These are phyloP conservation scores for Millerozyma acaciae DNA, from an alignment of 805 yeast genomes.

Conservation along the genomic window DNA sequence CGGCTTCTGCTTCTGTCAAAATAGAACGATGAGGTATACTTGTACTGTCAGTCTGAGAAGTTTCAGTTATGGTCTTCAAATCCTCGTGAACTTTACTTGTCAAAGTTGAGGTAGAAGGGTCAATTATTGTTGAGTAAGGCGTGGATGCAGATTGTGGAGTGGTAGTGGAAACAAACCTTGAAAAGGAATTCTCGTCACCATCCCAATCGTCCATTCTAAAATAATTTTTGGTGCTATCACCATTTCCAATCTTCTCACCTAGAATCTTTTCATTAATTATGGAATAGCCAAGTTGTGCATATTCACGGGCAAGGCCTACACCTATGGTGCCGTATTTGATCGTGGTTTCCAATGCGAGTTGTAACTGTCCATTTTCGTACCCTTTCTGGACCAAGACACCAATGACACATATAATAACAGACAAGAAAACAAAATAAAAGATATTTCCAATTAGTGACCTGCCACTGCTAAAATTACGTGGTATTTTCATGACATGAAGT, in stretches of 20 bases:
- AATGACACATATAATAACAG: slow-evolving; percentile 26
- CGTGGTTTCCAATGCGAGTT: slow-evolving; percentile 17
- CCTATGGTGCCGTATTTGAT: slow-evolving; percentile 8
- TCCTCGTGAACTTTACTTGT: neutral
- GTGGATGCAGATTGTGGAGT: neutral
- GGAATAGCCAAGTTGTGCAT: slow-evolving; percentile 16
- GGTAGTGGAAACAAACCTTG: neutral
- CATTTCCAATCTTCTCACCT: slow-evolving; percentile 20
- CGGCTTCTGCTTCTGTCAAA: neutral
- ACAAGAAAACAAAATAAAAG: slow-evolving; percentile 31
- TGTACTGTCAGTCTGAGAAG: neutral
- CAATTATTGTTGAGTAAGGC: no score
- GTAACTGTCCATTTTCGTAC: slow-evolving; percentile 33
- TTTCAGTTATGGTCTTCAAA: neutral
- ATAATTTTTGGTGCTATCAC: slow-evolving; percentile 17
- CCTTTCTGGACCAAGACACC: slow-evolving; percentile 33
- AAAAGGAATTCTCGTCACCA: slow-evolving; percentile 4
- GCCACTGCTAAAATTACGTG: slow-evolving; percentile 44
- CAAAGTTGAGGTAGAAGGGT: no score
- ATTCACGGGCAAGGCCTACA: slow-evolving; percentile 16
- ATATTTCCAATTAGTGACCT: slow-evolving; percentile 34
- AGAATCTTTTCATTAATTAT: slow-evolving; percentile 26
- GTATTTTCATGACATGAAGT: slow-evolving; percentile 59
- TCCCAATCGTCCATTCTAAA: slow-evolving; percentile 22
- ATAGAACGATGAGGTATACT: neutral